Evolutionary conservation across 2,329 filamentous ascomycete genomes (phyloP).

Genomic region (Fusarium stilboides): DNA sequence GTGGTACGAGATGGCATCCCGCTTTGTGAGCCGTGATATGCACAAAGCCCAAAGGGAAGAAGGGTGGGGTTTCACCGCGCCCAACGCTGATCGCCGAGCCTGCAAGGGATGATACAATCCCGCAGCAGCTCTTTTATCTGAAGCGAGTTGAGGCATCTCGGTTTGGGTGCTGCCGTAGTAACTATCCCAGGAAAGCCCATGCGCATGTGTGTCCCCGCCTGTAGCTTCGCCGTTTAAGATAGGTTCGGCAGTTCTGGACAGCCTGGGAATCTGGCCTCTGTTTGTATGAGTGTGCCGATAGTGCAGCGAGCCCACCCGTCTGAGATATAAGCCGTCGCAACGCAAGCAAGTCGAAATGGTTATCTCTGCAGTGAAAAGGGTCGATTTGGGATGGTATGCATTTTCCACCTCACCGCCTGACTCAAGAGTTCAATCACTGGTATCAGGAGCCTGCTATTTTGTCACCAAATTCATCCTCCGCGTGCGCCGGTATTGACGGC

Average conservation of each 20-base stretch:
- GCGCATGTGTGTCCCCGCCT: constrained; percentile 17
- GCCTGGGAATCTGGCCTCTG: background rate
- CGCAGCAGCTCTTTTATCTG: constrained; percentile 23
- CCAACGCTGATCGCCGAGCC: constrained; percentile 40
- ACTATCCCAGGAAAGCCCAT: constrained; percentile 16
- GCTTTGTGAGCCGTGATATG: constrained; percentile 40
- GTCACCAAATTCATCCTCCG: constrained; percentile 22
- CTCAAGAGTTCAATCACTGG: background rate
- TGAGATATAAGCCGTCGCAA: constrained; percentile 6
- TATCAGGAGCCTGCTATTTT: background rate
- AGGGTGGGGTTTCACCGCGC: constrained; percentile 40
- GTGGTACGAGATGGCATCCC: constrained; percentile 46
- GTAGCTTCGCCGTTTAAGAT: constrained; percentile 1
- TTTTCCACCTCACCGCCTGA: constrained; percentile 17
- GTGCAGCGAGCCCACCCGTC: constrained; percentile 3
- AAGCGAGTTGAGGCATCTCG: constrained; percentile 16
- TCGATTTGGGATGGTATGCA: constrained; percentile 10
- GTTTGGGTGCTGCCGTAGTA: constrained; percentile 3
- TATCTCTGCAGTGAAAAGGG: constrained; percentile 16
- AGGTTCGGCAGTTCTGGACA: constrained; percentile 19
- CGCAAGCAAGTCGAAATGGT: constrained; percentile 15
- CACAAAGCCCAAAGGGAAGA: constrained; percentile 44
- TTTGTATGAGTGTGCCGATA: constrained; percentile 11
- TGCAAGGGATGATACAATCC: constrained; percentile 42
- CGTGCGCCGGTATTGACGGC: constrained; percentile 20